Conservation (phyloP, 176 grass and related monocot genomes). For the Melocanna baccifera region DNA sequence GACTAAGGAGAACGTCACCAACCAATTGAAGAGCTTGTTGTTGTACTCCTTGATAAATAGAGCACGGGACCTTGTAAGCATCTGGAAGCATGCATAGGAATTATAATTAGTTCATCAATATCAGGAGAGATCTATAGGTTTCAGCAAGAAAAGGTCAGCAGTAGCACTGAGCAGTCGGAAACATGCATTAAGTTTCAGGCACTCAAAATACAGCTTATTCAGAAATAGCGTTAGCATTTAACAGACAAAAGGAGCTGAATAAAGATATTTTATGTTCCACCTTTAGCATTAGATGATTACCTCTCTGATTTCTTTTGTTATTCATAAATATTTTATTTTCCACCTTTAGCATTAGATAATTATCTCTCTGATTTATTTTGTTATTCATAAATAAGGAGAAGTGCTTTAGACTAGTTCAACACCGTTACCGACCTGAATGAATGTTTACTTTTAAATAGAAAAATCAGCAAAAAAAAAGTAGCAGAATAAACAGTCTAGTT, state of each 20-base stretch:
- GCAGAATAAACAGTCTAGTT: neutral
- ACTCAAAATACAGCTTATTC: neutral
- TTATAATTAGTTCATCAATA: slow-evolving; percentile 18
- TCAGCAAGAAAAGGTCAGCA: neutral
- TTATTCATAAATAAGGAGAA: neutral
- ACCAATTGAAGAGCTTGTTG: slow-evolving; percentile 83
- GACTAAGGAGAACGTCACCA: slow-evolving; percentile 72
- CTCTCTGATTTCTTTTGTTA: neutral
- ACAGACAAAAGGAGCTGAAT: neutral
- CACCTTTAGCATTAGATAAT: neutral
- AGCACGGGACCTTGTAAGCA: slow-evolving; percentile 59
- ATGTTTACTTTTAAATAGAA: neutral
- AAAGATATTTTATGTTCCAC: neutral
- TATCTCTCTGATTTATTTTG: neutral
- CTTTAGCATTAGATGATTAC: neutral
- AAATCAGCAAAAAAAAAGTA: neutral
- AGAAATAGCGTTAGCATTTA: neutral
- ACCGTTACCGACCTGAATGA: neutral
- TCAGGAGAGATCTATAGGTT: neutral
- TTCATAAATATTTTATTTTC: neutral
- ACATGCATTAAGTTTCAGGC: neutral
- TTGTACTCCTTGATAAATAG: slow-evolving; percentile 95
- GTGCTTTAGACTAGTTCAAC: neutral
- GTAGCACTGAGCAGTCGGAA: neutral
- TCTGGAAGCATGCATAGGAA: slow-evolving; percentile 46